Evolutionary conservation across 257 asterid species (phyloP).

Genomic region (Vinca minor): DNA sequence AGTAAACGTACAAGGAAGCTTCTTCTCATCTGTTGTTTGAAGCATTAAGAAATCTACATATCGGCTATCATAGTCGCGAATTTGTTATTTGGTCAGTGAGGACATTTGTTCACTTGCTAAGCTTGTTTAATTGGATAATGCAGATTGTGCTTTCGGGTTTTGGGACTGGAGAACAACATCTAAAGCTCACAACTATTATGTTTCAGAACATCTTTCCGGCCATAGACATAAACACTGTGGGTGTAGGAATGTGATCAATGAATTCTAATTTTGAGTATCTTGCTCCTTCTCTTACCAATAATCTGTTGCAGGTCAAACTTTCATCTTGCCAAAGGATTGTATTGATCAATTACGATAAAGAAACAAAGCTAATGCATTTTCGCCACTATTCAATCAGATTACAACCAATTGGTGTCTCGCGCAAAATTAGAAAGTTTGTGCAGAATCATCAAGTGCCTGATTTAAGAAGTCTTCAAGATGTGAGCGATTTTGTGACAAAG

Average conservation of each 20-base stretch:
- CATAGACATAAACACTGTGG: constrained; percentile 78
- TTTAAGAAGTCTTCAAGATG: constrained; percentile 76
- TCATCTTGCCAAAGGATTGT: constrained; percentile 94
- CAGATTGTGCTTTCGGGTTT: constrained; percentile 97
- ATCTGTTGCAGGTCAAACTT: constrained; percentile 66
- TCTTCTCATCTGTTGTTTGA: not conserved
- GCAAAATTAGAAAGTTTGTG: constrained; percentile 77
- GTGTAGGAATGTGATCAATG: constrained; percentile 22
- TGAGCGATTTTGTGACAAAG: constrained; percentile 85
- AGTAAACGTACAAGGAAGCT: not conserved
- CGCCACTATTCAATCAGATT: constrained; percentile 87
- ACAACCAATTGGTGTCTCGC: constrained; percentile 91
- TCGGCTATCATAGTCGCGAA: not conserved
- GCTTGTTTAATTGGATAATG: constrained; percentile 17
- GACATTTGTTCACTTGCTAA: constrained; percentile 3
- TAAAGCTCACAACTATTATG: constrained; percentile 78
- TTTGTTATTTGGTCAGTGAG: constrained; percentile 3
- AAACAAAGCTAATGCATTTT: constrained; percentile 73
- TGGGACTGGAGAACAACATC: constrained; percentile 91
- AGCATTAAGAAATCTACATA: not conserved
- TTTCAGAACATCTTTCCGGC: constrained; percentile 96
- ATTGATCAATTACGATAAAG: constrained; percentile 79
- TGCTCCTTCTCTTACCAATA: constrained; percentile 11
- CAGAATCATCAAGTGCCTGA: constrained; percentile 87
- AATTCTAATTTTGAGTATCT: constrained; percentile 9